Conservation (phyloP, 768 basidiomycete species). For the Kondoa subrosea region DNA sequence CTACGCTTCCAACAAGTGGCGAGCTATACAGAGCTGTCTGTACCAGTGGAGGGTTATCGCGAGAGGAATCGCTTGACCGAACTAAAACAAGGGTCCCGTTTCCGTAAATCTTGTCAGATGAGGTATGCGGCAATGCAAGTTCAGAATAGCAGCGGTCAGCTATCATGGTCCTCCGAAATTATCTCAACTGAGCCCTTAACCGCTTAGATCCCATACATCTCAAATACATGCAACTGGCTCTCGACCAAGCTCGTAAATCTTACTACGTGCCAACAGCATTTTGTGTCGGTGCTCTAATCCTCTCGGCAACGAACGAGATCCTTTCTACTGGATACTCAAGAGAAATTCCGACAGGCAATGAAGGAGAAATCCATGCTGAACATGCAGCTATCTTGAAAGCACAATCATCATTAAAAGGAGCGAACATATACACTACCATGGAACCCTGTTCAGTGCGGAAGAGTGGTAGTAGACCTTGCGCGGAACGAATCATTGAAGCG, state of each 20-base stretch:
- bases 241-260: conserved; percentile 56
- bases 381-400: conserved; percentile 76
- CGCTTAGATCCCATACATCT: conserved; percentile 27
- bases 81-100: no score
- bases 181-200: background rate
- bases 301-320: conserved; percentile 29
- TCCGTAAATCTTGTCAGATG: no score
- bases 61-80: no score
- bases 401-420: conserved; percentile 39
- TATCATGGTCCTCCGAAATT: background rate
- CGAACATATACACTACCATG: conserved; percentile 83
- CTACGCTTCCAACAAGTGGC: no score
- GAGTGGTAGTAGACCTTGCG: conserved; percentile 70
- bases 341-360: conserved; percentile 44
- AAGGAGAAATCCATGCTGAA: conserved; percentile 91
- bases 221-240: conserved; percentile 46
- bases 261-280: conserved; percentile 57
- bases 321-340: conserved; percentile 73
- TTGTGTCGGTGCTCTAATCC: conserved; percentile 72
- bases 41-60: no score
- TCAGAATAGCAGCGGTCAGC: background rate
- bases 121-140: no score
- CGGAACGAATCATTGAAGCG: conserved; percentile 60
- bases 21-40: no score
- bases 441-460: conserved; percentile 86